Conservation (phyloP, 179 eudicot species). For the Sideroxylon spinosum region DNA sequence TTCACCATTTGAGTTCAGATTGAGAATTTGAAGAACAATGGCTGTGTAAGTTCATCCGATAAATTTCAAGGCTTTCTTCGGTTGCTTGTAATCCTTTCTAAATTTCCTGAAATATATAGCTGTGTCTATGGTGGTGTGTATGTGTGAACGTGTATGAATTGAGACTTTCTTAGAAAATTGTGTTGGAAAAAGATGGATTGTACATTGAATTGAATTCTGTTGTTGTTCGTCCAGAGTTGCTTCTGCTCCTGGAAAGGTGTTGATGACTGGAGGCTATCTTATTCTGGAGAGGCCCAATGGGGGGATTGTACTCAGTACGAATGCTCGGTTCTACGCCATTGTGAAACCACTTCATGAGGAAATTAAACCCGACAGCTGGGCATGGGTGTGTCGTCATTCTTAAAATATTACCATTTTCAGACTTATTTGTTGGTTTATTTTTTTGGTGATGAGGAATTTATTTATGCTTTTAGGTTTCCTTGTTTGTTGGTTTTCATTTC, state of each 20-base stretch:
- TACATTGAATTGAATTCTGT: constrained; percentile 1
- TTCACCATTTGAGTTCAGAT: not conserved
- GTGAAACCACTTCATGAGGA: constrained; percentile 71
- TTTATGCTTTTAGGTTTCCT: not conserved
- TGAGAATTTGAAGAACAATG: constrained; percentile 22
- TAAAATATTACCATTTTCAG: not conserved
- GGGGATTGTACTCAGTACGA: constrained; percentile 90
- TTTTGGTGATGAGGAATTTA: too few species aligned
- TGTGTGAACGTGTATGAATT: not conserved
- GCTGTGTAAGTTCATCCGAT: constrained; percentile 21
- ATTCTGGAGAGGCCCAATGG: constrained; percentile 94
- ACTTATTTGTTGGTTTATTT: not conserved
- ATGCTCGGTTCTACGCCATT: constrained; percentile 85
- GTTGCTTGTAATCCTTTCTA: not conserved
- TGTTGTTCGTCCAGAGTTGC: constrained; percentile 49
- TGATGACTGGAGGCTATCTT: constrained; percentile 96
- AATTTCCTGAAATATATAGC: not conserved
- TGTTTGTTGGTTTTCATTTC: not conserved
- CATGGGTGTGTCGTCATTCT: constrained; percentile 56
- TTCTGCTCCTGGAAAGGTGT: constrained; percentile 97
- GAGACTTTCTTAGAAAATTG: not conserved
- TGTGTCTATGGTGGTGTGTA: not conserved
- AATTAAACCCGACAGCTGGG: constrained; percentile 59
- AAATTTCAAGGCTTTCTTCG: not conserved
- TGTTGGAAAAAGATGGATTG: not conserved